Evolutionary conservation across 2,329 filamentous ascomycete species (phyloP).

Genomic region (Diplodia intermedia): DNA sequence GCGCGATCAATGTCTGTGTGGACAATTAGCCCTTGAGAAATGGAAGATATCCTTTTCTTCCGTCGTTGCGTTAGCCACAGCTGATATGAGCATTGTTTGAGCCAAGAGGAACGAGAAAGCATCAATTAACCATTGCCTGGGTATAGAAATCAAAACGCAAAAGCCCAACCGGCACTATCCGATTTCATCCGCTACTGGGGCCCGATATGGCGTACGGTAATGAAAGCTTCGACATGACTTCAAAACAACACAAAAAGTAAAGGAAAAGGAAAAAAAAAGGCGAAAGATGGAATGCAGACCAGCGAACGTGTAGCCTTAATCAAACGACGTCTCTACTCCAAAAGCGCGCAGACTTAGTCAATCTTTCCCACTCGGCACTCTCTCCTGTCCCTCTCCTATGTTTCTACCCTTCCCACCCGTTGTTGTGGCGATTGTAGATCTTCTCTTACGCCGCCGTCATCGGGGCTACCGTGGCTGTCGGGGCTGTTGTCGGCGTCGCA

Average conservation of each 20-base stretch:
- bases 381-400: too few relatives aligned
- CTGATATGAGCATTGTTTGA: background rate
- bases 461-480: background rate
- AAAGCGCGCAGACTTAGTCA: too few relatives aligned
- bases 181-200: background rate
- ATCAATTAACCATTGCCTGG: constrained; percentile 8
- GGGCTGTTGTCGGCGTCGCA: background rate
- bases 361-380: too few relatives aligned
- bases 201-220: too few relatives aligned
- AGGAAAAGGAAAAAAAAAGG: too few relatives aligned
- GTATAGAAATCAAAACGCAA: constrained; percentile 6
- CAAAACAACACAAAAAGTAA: background rate
- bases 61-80: background rate
- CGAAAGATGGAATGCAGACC: too few relatives aligned
- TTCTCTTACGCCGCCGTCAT: background rate
- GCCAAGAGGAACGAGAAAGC: background rate
- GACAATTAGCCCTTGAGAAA: too few relatives aligned
- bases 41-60: too few relatives aligned
- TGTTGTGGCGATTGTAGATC: background rate
- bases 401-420: too few relatives aligned
- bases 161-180: background rate
- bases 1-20: background rate
- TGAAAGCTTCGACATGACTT: too few relatives aligned
- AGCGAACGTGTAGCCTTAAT: too few relatives aligned
- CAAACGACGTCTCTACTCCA: too few relatives aligned